These are phyloP conservation scores for Fomitiporia mediterranea DNA, from an alignment of 1,284 basidiomycete genomes.

Conservation along the genomic window DNA sequence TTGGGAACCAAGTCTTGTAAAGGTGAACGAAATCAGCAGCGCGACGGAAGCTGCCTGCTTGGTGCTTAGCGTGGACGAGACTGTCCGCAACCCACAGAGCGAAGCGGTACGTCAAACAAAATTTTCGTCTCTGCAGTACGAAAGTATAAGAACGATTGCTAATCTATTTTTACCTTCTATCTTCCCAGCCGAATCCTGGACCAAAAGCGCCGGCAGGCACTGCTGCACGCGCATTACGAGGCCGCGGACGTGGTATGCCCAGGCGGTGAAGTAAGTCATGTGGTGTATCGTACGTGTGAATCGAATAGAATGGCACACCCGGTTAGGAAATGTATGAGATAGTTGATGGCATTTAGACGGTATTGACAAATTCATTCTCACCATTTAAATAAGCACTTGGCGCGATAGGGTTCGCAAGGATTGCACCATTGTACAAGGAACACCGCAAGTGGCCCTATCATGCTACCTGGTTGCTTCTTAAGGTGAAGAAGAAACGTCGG, in stretches of 20 bases:
- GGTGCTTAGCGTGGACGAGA: conserved; percentile 93
- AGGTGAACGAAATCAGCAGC: conserved; percentile 92
- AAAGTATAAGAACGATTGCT: conserved; percentile 18
- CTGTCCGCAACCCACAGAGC: conserved; percentile 88
- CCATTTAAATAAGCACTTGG: too few species aligned
- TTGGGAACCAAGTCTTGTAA: conserved; percentile 97
- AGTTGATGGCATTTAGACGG: too few species aligned
- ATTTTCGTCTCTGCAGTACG: conserved; percentile 8
- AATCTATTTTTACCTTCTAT: conserved; percentile 15
- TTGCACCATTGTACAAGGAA: not conserved
- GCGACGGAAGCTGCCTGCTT: conserved; percentile 96
- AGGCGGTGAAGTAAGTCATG: conserved; percentile 50
- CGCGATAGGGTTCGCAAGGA: too few species aligned
- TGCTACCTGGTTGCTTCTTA: too few species aligned
- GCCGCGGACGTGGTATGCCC: conserved; percentile 74
- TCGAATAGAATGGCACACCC: conserved; percentile 10
- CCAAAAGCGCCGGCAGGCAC: conserved; percentile 82
- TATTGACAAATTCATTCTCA: too few species aligned
- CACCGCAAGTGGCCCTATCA: too few species aligned
- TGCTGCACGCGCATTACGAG: conserved; percentile 78
- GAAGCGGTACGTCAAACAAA: conserved; percentile 80
- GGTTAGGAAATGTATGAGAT: conserved; percentile 12
- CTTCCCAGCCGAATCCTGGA: conserved; percentile 59
- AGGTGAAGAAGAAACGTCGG: too few species aligned
- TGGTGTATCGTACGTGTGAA: not conserved